phyloP scores from a whole-genome alignment of 2,329 filamentous ascomycete genomes.

The Falciphora oryzae region DNA sequence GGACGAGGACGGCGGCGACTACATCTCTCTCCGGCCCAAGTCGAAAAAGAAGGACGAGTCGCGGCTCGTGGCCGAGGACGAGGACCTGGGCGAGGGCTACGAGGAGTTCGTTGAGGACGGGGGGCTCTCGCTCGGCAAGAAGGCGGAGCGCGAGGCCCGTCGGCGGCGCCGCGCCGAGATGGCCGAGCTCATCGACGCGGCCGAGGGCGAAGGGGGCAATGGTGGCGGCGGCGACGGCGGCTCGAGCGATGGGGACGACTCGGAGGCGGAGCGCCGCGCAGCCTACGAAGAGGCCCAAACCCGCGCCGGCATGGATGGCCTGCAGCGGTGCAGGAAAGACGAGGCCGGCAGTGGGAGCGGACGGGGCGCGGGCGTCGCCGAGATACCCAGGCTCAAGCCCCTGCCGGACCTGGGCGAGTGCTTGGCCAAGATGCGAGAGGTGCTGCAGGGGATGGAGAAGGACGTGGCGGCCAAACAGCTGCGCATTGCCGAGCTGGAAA shows the following conservation, averaged over 20 bases:
- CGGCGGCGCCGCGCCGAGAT: conserved; percentile 68
- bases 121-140: conserved; percentile 68
- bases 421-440: conserved; percentile 55
- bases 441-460: conserved; percentile 57
- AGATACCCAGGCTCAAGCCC: conserved; percentile 65
- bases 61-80: conserved; percentile 76
- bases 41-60: conserved; percentile 62
- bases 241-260: conserved; percentile 57
- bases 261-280: conserved; percentile 63
- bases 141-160: conserved; percentile 68
- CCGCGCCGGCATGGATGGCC: conserved; percentile 74
- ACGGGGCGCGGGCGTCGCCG: conserved; percentile 2
- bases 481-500: conserved; percentile 59
- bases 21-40: conserved; percentile 27
- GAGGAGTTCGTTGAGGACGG: conserved; percentile 88
- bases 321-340: conserved; percentile 38
- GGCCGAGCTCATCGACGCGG: conserved; percentile 74
- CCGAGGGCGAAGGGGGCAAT: conserved; percentile 60
- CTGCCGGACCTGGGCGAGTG: conserved; percentile 68
- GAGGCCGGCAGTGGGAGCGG: conserved; percentile 28
- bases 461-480: conserved; percentile 54
- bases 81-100: conserved; percentile 89
- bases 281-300: conserved; percentile 88
- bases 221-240: conserved; percentile 55
- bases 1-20: conserved; percentile 33